Conservation (phyloP, 2,329 filamentous ascomycete genomes). For the Monosporascus sp. region DNA sequence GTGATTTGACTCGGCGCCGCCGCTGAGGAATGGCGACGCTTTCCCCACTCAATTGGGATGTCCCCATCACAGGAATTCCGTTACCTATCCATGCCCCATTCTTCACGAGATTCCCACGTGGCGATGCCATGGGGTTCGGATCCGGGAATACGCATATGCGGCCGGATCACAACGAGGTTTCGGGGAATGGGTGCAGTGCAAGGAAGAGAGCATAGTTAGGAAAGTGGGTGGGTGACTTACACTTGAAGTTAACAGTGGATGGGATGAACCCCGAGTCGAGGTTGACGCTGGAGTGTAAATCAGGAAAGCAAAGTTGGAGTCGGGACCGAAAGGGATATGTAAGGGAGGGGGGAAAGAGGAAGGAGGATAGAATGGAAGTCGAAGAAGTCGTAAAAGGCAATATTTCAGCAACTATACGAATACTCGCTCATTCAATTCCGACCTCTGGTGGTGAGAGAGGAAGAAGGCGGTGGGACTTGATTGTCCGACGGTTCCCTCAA, state of each 20-base stretch:
- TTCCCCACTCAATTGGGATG: conserved; percentile 8
- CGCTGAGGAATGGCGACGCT: conserved; percentile 21
- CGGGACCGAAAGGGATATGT: conserved; percentile 1
- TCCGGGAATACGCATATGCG: too few relatives aligned
- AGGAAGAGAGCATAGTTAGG: too few relatives aligned
- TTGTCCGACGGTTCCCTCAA: neutral
- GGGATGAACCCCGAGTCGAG: neutral
- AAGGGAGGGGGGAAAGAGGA: conserved; percentile 6
- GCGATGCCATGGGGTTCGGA: too few relatives aligned
- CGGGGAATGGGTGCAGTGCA: too few relatives aligned
- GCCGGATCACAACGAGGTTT: too few relatives aligned
- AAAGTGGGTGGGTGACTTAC: too few relatives aligned
- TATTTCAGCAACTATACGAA: conserved; percentile 36
- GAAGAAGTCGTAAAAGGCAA: conserved; percentile 25
- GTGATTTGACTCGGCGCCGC: conserved; percentile 12
- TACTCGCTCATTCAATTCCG: neutral
- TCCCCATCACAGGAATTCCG: conserved; percentile 2
- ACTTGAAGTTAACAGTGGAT: too few relatives aligned
- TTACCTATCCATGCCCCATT: conserved; percentile 8
- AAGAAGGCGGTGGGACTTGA: neutral
- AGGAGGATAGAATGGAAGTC: conserved; percentile 10
- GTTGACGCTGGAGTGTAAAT: neutral
- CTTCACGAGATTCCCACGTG: too few relatives aligned
- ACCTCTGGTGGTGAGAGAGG: neutral
- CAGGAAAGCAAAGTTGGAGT: neutral